Conservation (phyloP, 148 eudicot species). For the Rhododendron simsii region DNA sequence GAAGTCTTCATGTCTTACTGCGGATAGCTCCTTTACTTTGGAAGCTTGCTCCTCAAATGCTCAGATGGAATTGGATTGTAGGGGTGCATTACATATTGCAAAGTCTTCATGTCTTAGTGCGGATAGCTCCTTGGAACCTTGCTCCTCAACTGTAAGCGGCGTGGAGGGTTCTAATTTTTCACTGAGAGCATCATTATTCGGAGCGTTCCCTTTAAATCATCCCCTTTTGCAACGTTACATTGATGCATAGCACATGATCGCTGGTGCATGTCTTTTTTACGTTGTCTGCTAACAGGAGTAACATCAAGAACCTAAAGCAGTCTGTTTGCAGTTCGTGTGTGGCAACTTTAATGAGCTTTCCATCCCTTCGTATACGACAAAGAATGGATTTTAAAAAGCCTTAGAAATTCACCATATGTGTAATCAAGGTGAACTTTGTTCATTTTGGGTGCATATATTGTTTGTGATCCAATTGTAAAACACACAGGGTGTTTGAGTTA, state of each 20-base stretch:
- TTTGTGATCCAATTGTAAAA: slow-evolving; percentile 1
- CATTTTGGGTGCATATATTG: background rate
- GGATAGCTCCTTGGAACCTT: slow-evolving; percentile 23
- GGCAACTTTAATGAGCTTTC: background rate
- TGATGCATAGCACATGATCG: background rate
- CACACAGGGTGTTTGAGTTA: background rate
- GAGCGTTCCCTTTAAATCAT: background rate
- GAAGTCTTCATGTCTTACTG: slow-evolving; percentile 4
- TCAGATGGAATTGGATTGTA: slow-evolving; percentile 9
- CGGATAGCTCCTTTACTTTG: slow-evolving; percentile 21
- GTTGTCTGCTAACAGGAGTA: background rate
- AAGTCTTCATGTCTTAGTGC: slow-evolving; percentile 4
- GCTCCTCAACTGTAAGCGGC: slow-evolving; percentile 51
- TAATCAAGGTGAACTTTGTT: background rate
- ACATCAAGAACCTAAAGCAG: background rate
- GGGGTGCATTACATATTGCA: background rate
- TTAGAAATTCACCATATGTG: background rate
- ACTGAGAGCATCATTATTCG: background rate
- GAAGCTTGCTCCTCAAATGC: slow-evolving; percentile 37
- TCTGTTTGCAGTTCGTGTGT: background rate
- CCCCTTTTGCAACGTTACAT: background rate
- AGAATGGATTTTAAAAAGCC: background rate
- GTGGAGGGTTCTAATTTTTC: background rate
- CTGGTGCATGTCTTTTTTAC: background rate
- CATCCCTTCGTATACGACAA: background rate